These are phyloP conservation scores for Colletotrichum limetticola DNA, from an alignment of 2,329 filamentous ascomycete genomes.

Conservation along the genomic window DNA sequence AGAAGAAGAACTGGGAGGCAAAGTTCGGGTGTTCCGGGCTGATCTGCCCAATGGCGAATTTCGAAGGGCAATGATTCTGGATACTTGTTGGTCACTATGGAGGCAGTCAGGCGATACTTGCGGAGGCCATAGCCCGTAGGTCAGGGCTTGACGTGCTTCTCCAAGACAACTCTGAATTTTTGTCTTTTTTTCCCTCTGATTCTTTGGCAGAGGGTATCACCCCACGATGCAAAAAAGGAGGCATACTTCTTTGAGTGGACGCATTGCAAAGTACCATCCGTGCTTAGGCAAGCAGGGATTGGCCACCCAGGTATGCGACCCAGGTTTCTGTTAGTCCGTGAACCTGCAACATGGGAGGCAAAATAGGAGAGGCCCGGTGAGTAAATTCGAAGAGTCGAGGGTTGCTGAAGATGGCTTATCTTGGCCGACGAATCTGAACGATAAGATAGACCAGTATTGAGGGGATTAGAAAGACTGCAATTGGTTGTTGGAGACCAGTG, in stretches of 20 bases:
- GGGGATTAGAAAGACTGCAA: neutral
- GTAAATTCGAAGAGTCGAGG: neutral
- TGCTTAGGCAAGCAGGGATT: conserved; percentile 3
- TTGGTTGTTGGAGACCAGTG: conserved; percentile 4
- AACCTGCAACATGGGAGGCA: conserved; percentile 12
- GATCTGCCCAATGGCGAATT: conserved; percentile 8
- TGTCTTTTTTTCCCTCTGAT: neutral
- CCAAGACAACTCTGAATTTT: neutral
- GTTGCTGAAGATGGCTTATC: conserved; percentile 22
- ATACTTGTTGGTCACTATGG: conserved; percentile 11
- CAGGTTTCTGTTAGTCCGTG: conserved; percentile 5
- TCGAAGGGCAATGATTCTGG: neutral
- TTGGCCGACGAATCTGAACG: neutral
- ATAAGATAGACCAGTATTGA: conserved; percentile 8
- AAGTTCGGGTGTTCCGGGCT: conserved; percentile 22
- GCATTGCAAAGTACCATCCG: neutral
- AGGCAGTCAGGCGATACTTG: conserved; percentile 15
- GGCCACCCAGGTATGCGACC: conserved; percentile 1
- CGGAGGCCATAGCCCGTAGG: neutral
- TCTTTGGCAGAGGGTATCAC: neutral
- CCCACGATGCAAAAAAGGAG: neutral
- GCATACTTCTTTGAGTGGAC: neutral
- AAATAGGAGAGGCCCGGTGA: neutral
- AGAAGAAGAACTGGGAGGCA: conserved; percentile 21
- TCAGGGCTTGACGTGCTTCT: neutral